These are phyloP conservation scores for Pseudocercospora pini-densiflorae DNA, from an alignment of 2,329 filamentous ascomycete genomes.

Conservation along the genomic window DNA sequence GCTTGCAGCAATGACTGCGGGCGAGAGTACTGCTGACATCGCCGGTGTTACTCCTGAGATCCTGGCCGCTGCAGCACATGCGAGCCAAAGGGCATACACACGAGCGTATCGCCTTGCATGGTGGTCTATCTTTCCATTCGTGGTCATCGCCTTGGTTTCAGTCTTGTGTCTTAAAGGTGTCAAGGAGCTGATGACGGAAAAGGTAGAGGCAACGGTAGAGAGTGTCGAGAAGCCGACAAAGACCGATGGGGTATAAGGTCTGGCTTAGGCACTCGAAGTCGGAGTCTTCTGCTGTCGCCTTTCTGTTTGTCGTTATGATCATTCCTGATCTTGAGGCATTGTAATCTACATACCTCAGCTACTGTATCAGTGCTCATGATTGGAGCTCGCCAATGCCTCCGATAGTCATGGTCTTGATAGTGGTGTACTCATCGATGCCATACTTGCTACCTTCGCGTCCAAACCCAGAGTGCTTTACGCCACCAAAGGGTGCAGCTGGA, in stretches of 20 bases:
- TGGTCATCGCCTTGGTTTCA: constrained; percentile 53
- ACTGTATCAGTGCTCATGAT: neutral
- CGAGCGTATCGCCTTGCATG: constrained; percentile 47
- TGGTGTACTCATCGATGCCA: constrained; percentile 75
- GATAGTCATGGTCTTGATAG: constrained; percentile 69
- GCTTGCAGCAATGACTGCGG: neutral
- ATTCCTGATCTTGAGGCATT: neutral
- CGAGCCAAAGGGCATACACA: constrained; percentile 53
- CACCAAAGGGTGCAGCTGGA: constrained; percentile 64
- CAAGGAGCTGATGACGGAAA: constrained; percentile 58
- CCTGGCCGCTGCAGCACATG: constrained; percentile 45
- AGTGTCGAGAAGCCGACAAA: neutral
- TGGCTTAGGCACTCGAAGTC: neutral
- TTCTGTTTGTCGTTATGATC: neutral
- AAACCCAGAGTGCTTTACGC: constrained; percentile 82
- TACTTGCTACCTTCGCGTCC: constrained; percentile 79
- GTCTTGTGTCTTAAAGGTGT: constrained; percentile 54
- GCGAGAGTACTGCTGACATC: constrained; percentile 35
- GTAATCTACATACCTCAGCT: neutral
- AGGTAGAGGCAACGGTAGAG: constrained; percentile 59
- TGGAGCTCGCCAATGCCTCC: constrained; percentile 23
- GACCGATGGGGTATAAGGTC: neutral
- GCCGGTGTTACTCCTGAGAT: constrained; percentile 46
- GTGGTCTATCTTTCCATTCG: constrained; percentile 52
- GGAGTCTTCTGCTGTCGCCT: neutral